Conservation (phyloP, 495 filamentous ascomycete genomes). For the Staphylotrichum tortipilum region DNA sequence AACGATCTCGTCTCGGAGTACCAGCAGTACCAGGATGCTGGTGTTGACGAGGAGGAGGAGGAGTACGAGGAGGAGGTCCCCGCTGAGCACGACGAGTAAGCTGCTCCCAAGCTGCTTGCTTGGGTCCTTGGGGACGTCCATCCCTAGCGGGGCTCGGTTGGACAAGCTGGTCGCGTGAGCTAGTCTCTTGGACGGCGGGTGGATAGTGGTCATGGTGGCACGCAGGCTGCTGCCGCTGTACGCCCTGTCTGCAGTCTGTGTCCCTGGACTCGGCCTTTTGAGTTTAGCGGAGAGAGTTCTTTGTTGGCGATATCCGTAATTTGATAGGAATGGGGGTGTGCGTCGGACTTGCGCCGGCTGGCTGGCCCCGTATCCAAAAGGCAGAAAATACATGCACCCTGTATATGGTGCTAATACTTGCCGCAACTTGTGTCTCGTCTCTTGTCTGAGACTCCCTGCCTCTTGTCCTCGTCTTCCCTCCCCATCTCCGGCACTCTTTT, state of each 20-base stretch:
- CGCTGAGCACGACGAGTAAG: slow-evolving; percentile 45
- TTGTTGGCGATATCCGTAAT: slow-evolving; percentile 2
- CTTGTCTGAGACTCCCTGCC: too few species aligned
- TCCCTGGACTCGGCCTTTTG: neutral
- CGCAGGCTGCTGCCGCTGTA: neutral
- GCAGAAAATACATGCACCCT: neutral
- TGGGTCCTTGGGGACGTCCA: neutral
- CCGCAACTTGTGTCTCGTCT: too few species aligned
- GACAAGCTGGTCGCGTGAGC: slow-evolving; percentile 3
- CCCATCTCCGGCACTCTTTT: too few species aligned
- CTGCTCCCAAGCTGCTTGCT: too few species aligned
- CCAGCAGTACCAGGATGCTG: slow-evolving; percentile 99
- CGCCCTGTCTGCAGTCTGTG: neutral
- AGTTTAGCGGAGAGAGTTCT: neutral
- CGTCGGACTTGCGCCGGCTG: neutral
- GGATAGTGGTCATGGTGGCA: slow-evolving; percentile 6
- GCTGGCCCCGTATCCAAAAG: neutral
- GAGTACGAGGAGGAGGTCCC: slow-evolving; percentile 55
- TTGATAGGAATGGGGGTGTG: neutral
- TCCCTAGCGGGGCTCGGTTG: neutral
- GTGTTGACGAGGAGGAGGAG: slow-evolving; percentile 63
- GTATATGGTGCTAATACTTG: neutral
- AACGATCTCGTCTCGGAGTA: slow-evolving; percentile 99
- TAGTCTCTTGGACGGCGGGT: neutral
- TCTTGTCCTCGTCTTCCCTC: too few species aligned